These are phyloP conservation scores for Hordeum pubiflorum DNA, from an alignment of 202 grass and related monocot species.

Conservation along the genomic window DNA sequence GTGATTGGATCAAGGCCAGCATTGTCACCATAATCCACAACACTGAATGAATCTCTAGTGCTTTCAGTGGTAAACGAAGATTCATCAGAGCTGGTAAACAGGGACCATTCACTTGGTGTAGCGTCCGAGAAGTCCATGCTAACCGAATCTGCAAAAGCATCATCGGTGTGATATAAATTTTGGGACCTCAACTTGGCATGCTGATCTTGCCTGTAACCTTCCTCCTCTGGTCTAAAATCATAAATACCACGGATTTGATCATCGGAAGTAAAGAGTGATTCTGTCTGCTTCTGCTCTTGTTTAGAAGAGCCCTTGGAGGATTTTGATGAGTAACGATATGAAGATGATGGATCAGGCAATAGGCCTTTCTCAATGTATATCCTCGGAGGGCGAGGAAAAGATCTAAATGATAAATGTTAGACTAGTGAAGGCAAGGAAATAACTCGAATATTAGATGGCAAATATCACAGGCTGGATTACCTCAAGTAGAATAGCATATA, in stretches of 20 bases:
- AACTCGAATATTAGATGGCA: background rate
- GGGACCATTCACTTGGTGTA: constrained; percentile 85
- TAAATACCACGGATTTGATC: constrained; percentile 42
- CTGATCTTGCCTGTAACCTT: constrained; percentile 32
- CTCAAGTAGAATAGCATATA: constrained; percentile 99
- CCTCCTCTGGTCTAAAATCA: constrained; percentile 55
- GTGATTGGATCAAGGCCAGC: constrained; percentile 57
- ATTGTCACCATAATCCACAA: constrained; percentile 66
- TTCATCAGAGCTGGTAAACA: constrained; percentile 98
- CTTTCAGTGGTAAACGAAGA: constrained; percentile 97
- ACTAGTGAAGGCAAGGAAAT: background rate
- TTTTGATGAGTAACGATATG: constrained; percentile 47
- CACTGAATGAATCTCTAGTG: constrained; percentile 95
- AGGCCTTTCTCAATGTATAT: constrained; percentile 62
- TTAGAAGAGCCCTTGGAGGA: constrained; percentile 50
- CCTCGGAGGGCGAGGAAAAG: constrained; percentile 71
- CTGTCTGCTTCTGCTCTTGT: constrained; percentile 37
- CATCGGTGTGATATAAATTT: constrained; percentile 28
- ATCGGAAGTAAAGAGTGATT: constrained; percentile 5
- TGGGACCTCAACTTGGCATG: constrained; percentile 20
- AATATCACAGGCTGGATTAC: constrained; percentile 14
- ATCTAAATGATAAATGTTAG: constrained; percentile 56
- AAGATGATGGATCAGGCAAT: constrained; percentile 30
- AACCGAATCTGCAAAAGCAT: constrained; percentile 51
- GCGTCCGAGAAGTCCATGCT: constrained; percentile 83